phyloP scores from a whole-genome alignment of 2,329 filamentous ascomycete species.

The Phialophora expanda region DNA sequence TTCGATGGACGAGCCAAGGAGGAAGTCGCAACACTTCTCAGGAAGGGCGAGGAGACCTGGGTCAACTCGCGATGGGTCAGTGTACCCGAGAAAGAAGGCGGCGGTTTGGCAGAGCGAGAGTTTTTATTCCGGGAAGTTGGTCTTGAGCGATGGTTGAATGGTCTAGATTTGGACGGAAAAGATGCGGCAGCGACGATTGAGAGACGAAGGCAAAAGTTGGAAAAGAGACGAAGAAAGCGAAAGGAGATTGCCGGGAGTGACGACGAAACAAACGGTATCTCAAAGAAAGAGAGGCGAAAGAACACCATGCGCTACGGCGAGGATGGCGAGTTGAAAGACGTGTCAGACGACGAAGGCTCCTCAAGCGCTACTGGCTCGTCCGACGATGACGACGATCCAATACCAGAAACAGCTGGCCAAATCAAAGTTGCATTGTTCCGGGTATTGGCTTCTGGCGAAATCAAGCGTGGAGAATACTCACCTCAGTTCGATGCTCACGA shows the following conservation, averaged over 20 bases:
- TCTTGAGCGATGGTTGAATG: slow-evolving; percentile 93
- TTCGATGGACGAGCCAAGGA: slow-evolving; percentile 95
- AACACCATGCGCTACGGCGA: slow-evolving; percentile 79
- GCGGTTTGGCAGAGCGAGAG: slow-evolving; percentile 91
- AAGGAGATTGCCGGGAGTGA: slow-evolving; percentile 58
- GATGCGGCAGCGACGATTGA: slow-evolving; percentile 78
- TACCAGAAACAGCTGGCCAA: slow-evolving; percentile 90
- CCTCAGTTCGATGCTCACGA: slow-evolving; percentile 97
- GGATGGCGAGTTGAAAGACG: slow-evolving; percentile 73
- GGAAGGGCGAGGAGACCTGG: slow-evolving; percentile 97
- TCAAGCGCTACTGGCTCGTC: slow-evolving; percentile 68
- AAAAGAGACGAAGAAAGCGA: slow-evolving; percentile 82
- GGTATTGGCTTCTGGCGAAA: slow-evolving; percentile 92
- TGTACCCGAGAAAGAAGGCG: slow-evolving; percentile 86
- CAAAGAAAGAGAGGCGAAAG: slow-evolving; percentile 46
- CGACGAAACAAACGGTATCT: slow-evolving; percentile 42
- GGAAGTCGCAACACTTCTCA: slow-evolving; percentile 90
- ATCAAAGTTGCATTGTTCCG: slow-evolving; percentile 98
- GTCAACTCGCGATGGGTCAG: slow-evolving; percentile 98
- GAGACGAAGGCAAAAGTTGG: slow-evolving; percentile 68
- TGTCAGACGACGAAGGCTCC: slow-evolving; percentile 71
- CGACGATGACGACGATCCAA: slow-evolving; percentile 80
- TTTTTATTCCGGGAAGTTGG: slow-evolving; percentile 98
- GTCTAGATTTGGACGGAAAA: slow-evolving; percentile 90
- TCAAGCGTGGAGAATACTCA: slow-evolving; percentile 97